These are phyloP conservation scores for Microcyclospora pomicola DNA, from an alignment of 2,329 filamentous ascomycete genomes.

Conservation along the genomic window DNA sequence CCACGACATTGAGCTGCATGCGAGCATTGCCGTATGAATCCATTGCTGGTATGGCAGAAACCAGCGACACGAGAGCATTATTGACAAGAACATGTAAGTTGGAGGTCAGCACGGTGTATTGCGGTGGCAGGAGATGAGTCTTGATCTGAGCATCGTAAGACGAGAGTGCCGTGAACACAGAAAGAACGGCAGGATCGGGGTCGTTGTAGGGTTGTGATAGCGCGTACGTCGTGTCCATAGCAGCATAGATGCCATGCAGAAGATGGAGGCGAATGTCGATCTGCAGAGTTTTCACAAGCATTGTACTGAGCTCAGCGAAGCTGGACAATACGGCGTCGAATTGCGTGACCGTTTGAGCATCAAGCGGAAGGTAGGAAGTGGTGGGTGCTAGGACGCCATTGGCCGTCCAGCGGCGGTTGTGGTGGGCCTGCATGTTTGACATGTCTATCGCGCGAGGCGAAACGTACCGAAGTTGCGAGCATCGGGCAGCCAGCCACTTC, in stretches of 20 bases:
- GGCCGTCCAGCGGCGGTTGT: conserved; percentile 71
- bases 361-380: conserved; percentile 75
- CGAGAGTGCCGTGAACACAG: conserved; percentile 72
- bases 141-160: conserved; percentile 72
- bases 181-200: conserved; percentile 67
- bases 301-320: conserved; percentile 66
- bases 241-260: conserved; percentile 59
- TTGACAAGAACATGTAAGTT: conserved; percentile 71
- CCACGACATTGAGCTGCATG: conserved; percentile 86
- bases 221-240: conserved; percentile 33
- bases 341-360: conserved; percentile 66
- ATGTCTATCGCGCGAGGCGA: conserved; percentile 59
- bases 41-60: conserved; percentile 64
- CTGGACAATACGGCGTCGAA: conserved; percentile 81
- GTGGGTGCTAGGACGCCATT: conserved; percentile 45
- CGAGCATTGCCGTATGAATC: conserved; percentile 71
- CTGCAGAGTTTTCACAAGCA: conserved; percentile 72
- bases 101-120: conserved; percentile 57
- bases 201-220: conserved; percentile 60
- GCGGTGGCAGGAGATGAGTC: conserved; percentile 55
- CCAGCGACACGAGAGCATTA: conserved; percentile 54
- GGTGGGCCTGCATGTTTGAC: conserved; percentile 34
- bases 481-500: conserved; percentile 87
- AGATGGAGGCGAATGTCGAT: conserved; percentile 78
- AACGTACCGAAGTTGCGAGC: conserved; percentile 68